Evolutionary conservation across 2,329 filamentous ascomycete genomes (phyloP).

Genomic region (Xylariaceae sp.): DNA sequence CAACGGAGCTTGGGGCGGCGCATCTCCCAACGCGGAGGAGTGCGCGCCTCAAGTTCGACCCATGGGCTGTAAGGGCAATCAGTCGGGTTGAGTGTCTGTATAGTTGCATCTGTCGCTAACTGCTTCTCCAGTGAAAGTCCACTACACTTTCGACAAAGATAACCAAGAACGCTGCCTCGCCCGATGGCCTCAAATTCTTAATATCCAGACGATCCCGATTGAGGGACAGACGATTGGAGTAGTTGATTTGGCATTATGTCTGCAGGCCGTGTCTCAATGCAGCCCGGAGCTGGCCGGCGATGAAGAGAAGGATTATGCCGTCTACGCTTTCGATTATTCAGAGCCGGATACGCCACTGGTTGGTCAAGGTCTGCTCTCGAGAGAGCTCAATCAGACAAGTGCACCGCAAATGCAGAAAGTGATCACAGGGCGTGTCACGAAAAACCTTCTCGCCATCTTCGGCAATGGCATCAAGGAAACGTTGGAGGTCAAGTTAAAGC

Average conservation of each 20-base stretch:
- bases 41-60: conserved; percentile 53
- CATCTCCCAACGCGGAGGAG: conserved; percentile 35
- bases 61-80: conserved; percentile 58
- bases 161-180: conserved; percentile 86
- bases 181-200: conserved; percentile 71
- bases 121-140: conserved; percentile 70
- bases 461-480: conserved; percentile 79
- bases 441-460: conserved; percentile 79
- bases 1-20: conserved; percentile 27
- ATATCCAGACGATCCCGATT: conserved; percentile 73
- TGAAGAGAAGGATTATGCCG: conserved; percentile 78
- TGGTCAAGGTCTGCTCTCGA: conserved; percentile 91
- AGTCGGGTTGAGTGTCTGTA: not conserved
- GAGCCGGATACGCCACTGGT: conserved; percentile 90
- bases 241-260: conserved; percentile 79
- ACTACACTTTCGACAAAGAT: conserved; percentile 91
- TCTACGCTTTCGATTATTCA: conserved; percentile 95
- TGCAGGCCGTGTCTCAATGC: conserved; percentile 69
- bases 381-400: conserved; percentile 53
- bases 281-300: conserved; percentile 81
- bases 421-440: conserved; percentile 85
- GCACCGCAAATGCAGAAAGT: conserved; percentile 50
- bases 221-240: conserved; percentile 82
- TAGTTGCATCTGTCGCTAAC: conserved; percentile 21
- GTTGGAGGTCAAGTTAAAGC: conserved; percentile 83